phyloP scores from a whole-genome alignment of 176 grass and related monocot species.

The Carex pumila region DNA sequence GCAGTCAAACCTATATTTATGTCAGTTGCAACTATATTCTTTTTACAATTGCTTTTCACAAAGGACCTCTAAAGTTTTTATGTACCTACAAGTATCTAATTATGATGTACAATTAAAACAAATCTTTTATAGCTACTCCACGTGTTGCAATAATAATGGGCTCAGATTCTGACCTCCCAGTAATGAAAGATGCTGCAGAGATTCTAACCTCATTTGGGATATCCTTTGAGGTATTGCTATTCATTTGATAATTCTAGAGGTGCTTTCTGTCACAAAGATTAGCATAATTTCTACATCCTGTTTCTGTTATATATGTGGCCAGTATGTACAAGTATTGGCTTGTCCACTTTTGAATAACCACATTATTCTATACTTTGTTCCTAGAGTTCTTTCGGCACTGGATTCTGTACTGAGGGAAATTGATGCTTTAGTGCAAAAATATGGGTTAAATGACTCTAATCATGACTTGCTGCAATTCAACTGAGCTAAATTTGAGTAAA shows the following conservation, averaged over 20 bases:
- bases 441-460: background rate
- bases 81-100: background rate
- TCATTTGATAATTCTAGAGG: background rate
- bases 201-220: slow-evolving; percentile 57
- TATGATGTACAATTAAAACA: background rate
- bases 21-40: background rate
- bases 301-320: background rate
- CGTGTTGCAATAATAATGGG: slow-evolving; percentile 80
- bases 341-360: background rate
- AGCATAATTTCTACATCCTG: background rate
- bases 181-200: slow-evolving; percentile 75
- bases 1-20: background rate
- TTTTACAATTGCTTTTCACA: too few species aligned
- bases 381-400: background rate
- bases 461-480: background rate
- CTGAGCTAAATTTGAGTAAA: background rate
- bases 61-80: too few species aligned
- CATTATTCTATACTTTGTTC: background rate
- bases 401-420: background rate
- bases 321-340: background rate
- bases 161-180: slow-evolving; percentile 77
- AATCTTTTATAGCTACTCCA: slow-evolving; percentile 40
- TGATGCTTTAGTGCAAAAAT: background rate
- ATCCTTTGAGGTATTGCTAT: slow-evolving; percentile 59
- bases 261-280: background rate